Conservation (phyloP, 805 yeast species). For the Ogataea chonburiensis region DNA sequence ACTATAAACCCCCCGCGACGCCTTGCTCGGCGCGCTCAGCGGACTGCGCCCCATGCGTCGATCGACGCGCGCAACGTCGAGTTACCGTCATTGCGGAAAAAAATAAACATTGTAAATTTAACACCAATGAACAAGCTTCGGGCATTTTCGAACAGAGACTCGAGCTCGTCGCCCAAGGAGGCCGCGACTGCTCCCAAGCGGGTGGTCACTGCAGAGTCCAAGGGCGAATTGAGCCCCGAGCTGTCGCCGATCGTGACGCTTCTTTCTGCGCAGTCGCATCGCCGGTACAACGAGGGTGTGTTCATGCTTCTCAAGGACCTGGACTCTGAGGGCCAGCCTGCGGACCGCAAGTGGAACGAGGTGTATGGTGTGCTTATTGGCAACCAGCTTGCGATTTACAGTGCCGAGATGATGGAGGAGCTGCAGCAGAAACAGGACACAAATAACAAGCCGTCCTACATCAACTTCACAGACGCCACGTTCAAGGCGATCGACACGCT, state of each 20-base stretch:
- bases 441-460: constrained; percentile 62
- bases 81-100: neutral
- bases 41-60: constrained; percentile 2
- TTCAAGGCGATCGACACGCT: constrained; percentile 68
- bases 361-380: constrained; percentile 92
- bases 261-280: constrained; percentile 68
- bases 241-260: constrained; percentile 71
- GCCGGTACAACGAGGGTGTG: constrained; percentile 75
- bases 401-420: constrained; percentile 62
- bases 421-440: constrained; percentile 38
- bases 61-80: constrained; percentile 4
- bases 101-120: too few relatives aligned
- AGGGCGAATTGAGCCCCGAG: constrained; percentile 38
- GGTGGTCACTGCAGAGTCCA: constrained; percentile 29
- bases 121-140: constrained; percentile 30
- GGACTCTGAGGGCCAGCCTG: constrained; percentile 82
- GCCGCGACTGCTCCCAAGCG: constrained; percentile 17
- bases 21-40: too few relatives aligned
- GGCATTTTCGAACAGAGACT: constrained; percentile 23
- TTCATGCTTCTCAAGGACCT: constrained; percentile 72
- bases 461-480: constrained; percentile 88
- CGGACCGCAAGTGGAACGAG: constrained; percentile 84
- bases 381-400: constrained; percentile 91
- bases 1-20: too few relatives aligned
- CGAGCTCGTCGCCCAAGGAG: constrained; percentile 15